Evolutionary conservation across 495 filamentous ascomycete genomes (phyloP), one percentile per base, ranked within the genome.

Genomic region (Coniosporium apollinis): DNA sequence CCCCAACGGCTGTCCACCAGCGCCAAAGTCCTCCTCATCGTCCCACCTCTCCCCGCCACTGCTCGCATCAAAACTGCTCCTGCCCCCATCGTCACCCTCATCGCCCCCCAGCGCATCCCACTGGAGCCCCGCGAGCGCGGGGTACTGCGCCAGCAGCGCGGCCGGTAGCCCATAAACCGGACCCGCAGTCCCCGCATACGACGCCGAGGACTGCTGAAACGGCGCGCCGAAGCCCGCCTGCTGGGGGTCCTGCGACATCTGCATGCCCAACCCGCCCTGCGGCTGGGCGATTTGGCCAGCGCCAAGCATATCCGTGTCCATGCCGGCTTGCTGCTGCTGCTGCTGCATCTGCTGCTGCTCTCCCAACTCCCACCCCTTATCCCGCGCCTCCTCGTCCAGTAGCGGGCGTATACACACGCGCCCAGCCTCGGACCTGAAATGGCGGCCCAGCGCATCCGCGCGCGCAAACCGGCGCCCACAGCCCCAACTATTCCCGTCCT

Each of bases 351-450:
- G 56, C 47, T 73, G 69, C 56, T 67, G 65, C 32, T 71, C 69
- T 46, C 79, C 72, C 41, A 82, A 73, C 41, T 76, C 65, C 54
- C 74, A 68, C 10, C 61, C 48, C 6, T 77, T 65, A 21, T 82
- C 72, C 9, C 82, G 65, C 7, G 47, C 48, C 33, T 94, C 86
- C 53, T 92, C 85, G 34, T 93, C 91, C 6, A 96, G 65, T 2
- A 97, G 63, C 3, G 89, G 84, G 45, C 91, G 93, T 56, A 97
- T 97, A 54, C 89, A 97, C 28, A 93, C 80, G 4, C 89, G 72
- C 7, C 89, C 89, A 2, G 89, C 91, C 59, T 97, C 89, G 9
- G 81, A 87, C 32, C 89, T 68, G 68, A 97, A 97, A 55, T 97
- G 89, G n/a, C 89, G 74, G 11, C 89, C 89, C 2, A 97, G 64